Evolutionary conservation across 257 asterid species (phyloP).

Genomic region (Solanum megistacrolobum): DNA sequence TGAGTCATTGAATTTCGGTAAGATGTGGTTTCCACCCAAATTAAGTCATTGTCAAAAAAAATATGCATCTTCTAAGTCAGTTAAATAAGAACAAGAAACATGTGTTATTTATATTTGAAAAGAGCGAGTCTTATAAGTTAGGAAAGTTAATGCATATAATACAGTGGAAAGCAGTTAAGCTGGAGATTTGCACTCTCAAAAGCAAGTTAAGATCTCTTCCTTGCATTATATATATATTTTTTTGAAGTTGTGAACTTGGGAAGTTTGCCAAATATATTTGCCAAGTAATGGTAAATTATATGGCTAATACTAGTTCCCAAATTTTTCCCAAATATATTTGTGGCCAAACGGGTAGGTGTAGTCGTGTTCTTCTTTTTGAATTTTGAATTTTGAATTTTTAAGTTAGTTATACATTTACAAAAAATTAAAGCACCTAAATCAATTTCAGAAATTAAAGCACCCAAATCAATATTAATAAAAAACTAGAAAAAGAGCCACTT

Average conservation of each 20-base stretch:
- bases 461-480: background rate
- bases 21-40: background rate
- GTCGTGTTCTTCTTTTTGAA: background rate
- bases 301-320: background rate
- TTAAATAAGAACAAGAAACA: background rate
- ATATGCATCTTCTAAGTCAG: background rate
- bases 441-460: too few species aligned
- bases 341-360: background rate
- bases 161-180: background rate
- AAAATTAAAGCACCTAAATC: background rate
- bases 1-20: background rate
- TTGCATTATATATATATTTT: background rate
- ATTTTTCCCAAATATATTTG: background rate
- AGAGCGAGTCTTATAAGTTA: background rate
- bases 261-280: background rate
- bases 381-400: background rate
- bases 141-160: background rate
- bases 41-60: background rate
- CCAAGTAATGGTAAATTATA: background rate
- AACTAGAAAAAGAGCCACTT: background rate
- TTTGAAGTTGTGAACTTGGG: background rate
- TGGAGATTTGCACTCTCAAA: background rate
- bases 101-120: background rate
- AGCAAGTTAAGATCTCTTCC: background rate
- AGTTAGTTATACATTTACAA: background rate